Base-by-base conservation (phyloP, 2,329 filamentous ascomycete species). In the Sordariomycetes sp. region DNA sequence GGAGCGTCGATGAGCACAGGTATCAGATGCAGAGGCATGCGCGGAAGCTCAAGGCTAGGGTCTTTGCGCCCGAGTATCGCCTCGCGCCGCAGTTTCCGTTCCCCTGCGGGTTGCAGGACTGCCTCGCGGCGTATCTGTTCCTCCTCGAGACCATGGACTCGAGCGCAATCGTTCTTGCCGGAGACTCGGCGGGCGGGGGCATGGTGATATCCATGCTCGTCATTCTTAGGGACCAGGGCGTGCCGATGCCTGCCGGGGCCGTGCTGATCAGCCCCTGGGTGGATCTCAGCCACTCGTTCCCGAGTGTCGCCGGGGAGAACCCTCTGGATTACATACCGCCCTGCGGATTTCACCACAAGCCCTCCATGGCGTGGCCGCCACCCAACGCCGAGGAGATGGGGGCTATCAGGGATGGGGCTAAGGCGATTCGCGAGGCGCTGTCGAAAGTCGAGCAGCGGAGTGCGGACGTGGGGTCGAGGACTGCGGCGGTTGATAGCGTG, bases 1-100 rank as follows among this genome's bases (percentile, higher is more conserved):
- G 94, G 15, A 95, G 90, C 64, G 86, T 96, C 42, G 91, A 96
- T 66, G 91, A 95, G 69, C 94, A 97, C 74, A 85, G 94, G n/a
- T 97, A 97, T 72, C 92, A 97, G 76, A 84, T 99, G 78, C 94
- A 99, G 70, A 81, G 92, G 54, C 91, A 97, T 77, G 94, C 94
- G 32, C 81, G 94, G 57, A 97, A 97, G 72, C 78, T 99, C 60
- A 90, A 94, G 70, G 92, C 90, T 20, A 80, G 90, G 57, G 87
- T 96, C 8, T 84, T 97, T 68, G 90, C 92, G 25, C 87, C 92
- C 5, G 77, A 84, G 60, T 99, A 97, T 69, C 83, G 94, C 48
- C 77, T 99, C 34, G 82, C 94, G 6, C 94, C 92, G 2, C 91
- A 97, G 67, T 99, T 92, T 60, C 94, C 94, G 0, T 99, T 99